Percentiles rank a stretch among this genome's conserved stretches.
Evolutionary conservation across 2,329 filamentous ascomycete species (phyloP).

Genomic region (Sporothrix luriei): DNA sequence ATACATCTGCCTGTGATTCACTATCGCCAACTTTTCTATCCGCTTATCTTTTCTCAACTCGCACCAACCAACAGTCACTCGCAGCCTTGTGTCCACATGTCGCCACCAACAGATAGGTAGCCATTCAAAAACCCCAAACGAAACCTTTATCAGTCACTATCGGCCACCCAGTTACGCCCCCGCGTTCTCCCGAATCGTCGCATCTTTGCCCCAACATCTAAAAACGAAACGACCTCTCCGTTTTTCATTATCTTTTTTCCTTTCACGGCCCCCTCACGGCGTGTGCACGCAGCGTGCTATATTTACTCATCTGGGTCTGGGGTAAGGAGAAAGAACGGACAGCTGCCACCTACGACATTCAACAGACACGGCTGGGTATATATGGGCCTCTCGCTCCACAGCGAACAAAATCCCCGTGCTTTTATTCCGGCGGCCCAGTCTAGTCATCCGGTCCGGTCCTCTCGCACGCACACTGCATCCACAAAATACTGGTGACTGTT

Average conservation of each 20-base stretch:
- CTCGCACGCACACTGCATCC: not conserved
- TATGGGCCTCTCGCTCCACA: slow-evolving; percentile 6
- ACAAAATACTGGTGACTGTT: not conserved
- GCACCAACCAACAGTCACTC: not conserved
- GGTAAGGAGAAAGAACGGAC: not conserved
- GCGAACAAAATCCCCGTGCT: not conserved
- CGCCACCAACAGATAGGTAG: not conserved
- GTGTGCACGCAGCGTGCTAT: not conserved
- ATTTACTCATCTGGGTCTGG: not conserved
- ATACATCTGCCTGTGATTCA: not conserved
- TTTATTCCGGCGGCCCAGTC: slow-evolving; percentile 5
- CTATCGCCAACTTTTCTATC: not conserved
- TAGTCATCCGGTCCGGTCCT: slow-evolving; percentile 11
- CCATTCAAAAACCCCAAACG: not conserved
- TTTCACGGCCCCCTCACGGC: not conserved
- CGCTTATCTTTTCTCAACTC: not conserved
- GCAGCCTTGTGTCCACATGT: not conserved
- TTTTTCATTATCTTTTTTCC: not conserved
- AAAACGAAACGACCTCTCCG: not conserved
- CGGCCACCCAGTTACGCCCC: not conserved
- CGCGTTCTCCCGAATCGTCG: slow-evolving; percentile 5
- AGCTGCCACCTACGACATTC: not conserved
- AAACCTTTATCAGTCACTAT: slow-evolving; percentile 1
- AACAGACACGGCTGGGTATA: not conserved
- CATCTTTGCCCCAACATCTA: not conserved